Evolutionary conservation across 2,329 filamentous ascomycete species (phyloP).

Genomic region (Fusarium irregulare): DNA sequence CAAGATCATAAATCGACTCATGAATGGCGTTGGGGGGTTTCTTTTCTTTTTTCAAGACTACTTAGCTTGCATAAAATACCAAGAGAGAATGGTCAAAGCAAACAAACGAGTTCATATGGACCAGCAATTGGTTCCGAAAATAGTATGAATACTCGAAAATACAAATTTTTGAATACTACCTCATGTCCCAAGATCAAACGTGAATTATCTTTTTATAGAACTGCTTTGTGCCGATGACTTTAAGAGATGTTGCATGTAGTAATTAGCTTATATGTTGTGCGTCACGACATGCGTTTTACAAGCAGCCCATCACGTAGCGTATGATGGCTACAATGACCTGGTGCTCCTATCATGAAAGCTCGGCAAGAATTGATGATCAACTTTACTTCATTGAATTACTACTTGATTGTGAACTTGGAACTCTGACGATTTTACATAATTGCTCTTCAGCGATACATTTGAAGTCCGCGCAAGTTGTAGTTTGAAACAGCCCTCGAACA

Average conservation of each 20-base stretch:
- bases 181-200: too few relatives aligned
- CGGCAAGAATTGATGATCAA: background rate
- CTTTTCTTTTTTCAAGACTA: slow-evolving; percentile 37
- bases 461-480: too few relatives aligned
- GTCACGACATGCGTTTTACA: background rate
- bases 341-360: background rate
- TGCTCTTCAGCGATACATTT: too few relatives aligned
- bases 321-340: background rate
- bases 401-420: background rate
- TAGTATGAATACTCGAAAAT: slow-evolving; percentile 26
- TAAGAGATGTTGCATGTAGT: background rate
- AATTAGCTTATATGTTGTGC: too few relatives aligned
- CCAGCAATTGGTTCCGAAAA: background rate
- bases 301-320: background rate
- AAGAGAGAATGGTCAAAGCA: slow-evolving; percentile 21
- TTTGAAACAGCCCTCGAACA: too few relatives aligned
- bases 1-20: slow-evolving; percentile 42
- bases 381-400: background rate
- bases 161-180: slow-evolving; percentile 27
- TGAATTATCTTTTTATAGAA: background rate
- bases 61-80: slow-evolving; percentile 32
- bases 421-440: background rate
- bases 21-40: slow-evolving; percentile 45
- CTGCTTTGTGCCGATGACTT: background rate
- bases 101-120: slow-evolving; percentile 14